A percentile compares a stretch with the other conserved stretches of the same genome.
Conservation (phyloP, 2,329 filamentous ascomycete genomes). For the Teratosphaeria nubilosa region DNA sequence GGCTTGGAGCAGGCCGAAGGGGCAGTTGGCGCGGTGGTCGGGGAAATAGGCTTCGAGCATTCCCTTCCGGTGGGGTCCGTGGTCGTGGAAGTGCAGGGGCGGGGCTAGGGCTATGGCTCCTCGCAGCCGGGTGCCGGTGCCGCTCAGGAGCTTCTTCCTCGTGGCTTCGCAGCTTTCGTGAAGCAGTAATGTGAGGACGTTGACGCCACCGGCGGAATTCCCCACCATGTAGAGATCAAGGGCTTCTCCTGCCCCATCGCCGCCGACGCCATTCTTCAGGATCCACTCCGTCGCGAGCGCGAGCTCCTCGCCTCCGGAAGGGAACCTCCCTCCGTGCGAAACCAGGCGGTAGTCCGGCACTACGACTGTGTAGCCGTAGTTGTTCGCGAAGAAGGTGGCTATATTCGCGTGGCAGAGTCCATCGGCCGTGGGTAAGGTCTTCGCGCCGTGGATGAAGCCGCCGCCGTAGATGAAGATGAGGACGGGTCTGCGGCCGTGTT, state of each 20-base stretch:
- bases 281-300: constrained; percentile 29
- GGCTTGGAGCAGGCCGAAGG: constrained; percentile 13
- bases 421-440: constrained; percentile 17
- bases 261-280: constrained; percentile 9
- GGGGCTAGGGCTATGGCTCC: constrained; percentile 17
- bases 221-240: constrained; percentile 30
- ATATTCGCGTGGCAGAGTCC: constrained; percentile 28
- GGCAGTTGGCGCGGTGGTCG: constrained; percentile 9
- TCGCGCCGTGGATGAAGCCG: constrained; percentile 25
- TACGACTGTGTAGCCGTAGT: constrained; percentile 26
- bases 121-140: constrained; percentile 8
- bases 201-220: constrained; percentile 33
- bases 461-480: constrained; percentile 27
- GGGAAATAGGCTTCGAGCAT: constrained; percentile 15
- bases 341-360: constrained; percentile 32
- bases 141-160: constrained; percentile 9
- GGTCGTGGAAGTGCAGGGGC: constrained; percentile 14
- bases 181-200: constrained; percentile 29
- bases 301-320: constrained; percentile 33
- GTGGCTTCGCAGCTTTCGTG: constrained; percentile 13
- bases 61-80: constrained; percentile 6
- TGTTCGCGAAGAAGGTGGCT: constrained; percentile 31
- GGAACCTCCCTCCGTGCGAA: constrained; percentile 30
- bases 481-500: constrained; percentile 13
- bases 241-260: constrained; percentile 11